Evolutionary conservation across 306 rosid species (phyloP).

Genomic region (Cicer cuneatum): DNA sequence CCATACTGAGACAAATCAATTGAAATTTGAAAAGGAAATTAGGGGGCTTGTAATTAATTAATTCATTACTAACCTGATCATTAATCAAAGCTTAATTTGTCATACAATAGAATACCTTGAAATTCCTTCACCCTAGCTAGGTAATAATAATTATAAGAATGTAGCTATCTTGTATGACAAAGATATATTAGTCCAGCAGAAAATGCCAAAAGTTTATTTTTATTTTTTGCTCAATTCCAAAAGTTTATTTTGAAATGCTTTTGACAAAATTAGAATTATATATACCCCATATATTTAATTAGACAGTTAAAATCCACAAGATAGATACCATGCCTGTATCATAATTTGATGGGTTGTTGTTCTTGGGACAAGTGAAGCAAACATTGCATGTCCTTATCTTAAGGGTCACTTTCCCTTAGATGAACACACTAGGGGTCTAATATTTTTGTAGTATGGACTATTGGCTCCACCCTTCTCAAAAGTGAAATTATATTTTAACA

Average conservation of each 20-base stretch:
- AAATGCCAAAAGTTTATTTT: conserved; percentile 48
- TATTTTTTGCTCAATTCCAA: conserved; percentile 31
- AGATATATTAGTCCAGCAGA: conserved; percentile 27
- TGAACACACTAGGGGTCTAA: conserved; percentile 62
- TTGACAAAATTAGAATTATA: conserved; percentile 44
- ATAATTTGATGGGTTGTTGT: conserved; percentile 49
- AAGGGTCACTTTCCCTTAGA: conserved; percentile 66
- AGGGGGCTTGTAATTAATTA: conserved; percentile 13
- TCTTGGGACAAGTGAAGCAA: conserved; percentile 67
- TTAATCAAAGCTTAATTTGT: conserved; percentile 28
- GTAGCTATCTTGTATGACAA: conserved; percentile 40
- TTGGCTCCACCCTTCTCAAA: conserved; percentile 55
- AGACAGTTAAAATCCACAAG: conserved; percentile 40
- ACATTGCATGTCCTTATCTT: conserved; percentile 66
- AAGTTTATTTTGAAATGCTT: conserved; percentile 41
- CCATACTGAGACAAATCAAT: conserved; percentile 41
- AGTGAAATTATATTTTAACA: too few relatives aligned
- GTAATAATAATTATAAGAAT: conserved; percentile 36
- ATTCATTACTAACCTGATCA: conserved; percentile 18
- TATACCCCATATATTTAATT: conserved; percentile 42
- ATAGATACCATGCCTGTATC: conserved; percentile 45
- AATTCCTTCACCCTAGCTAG: conserved; percentile 31
- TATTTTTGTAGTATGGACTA: conserved; percentile 60
- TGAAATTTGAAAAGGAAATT: conserved; percentile 20
- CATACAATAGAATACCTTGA: conserved; percentile 20